phyloP scores from a whole-genome alignment of 1,139 yeast genomes.

The Debaryomyces subglobosus region DNA sequence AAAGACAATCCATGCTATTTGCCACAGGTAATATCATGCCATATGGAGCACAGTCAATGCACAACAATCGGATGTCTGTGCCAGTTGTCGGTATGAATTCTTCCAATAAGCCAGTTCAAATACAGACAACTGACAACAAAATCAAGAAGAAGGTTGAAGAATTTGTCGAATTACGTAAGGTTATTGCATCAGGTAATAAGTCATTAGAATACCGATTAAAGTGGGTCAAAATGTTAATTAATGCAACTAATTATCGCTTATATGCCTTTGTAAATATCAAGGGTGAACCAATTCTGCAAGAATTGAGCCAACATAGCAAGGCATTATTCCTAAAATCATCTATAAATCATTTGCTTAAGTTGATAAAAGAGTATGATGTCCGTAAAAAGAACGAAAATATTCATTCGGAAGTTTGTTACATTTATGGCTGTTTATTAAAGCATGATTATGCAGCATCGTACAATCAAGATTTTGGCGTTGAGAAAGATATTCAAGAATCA shows the following conservation, averaged over 20 bases:
- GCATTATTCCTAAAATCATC: slow-evolving; percentile 44
- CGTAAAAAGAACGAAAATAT: slow-evolving; percentile 29
- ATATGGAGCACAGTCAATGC: slow-evolving; percentile 6
- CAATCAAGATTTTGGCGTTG: slow-evolving; percentile 43
- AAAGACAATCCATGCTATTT: slow-evolving; percentile 23
- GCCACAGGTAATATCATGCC: neutral
- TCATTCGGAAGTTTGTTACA: slow-evolving; percentile 33
- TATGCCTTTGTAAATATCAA: slow-evolving; percentile 48
- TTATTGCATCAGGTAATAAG: slow-evolving; percentile 50
- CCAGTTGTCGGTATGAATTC: slow-evolving; percentile 2
- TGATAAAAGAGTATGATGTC: slow-evolving; percentile 38
- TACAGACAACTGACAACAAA: slow-evolving; percentile 21
- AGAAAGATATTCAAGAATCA: slow-evolving; percentile 34
- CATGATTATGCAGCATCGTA: slow-evolving; percentile 35
- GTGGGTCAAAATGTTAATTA: slow-evolving; percentile 50
- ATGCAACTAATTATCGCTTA: slow-evolving; percentile 44
- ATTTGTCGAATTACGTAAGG: slow-evolving; percentile 36
- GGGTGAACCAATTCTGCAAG: slow-evolving; percentile 43
- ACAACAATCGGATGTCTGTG: slow-evolving; percentile 7
- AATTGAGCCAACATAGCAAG: slow-evolving; percentile 36
- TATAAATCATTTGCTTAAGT: slow-evolving; percentile 41
- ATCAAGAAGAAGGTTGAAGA: slow-evolving; percentile 38
- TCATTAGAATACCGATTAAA: slow-evolving; percentile 44
- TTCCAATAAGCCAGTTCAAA: slow-evolving; percentile 9
- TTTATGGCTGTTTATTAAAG: slow-evolving; percentile 45